These are phyloP conservation scores for Phialophora tarda DNA, from an alignment of 2,329 filamentous ascomycete genomes.

Conservation along the genomic window DNA sequence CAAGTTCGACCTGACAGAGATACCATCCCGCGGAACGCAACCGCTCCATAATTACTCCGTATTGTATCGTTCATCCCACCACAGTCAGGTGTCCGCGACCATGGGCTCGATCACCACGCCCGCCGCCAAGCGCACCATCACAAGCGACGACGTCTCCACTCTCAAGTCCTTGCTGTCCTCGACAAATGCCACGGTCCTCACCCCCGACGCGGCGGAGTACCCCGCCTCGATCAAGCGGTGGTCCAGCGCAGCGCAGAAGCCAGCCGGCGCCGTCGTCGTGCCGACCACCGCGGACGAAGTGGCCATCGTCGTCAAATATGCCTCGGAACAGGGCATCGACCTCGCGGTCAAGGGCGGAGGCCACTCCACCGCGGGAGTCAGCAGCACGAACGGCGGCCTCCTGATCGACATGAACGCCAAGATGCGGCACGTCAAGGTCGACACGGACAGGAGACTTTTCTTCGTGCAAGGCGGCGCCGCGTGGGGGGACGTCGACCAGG, in stretches of 20 bases:
- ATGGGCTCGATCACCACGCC: conserved; percentile 33
- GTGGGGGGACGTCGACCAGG: conserved; percentile 62
- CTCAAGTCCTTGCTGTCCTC: conserved; percentile 28
- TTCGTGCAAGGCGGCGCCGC: conserved; percentile 58
- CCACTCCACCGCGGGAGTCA: conserved; percentile 60
- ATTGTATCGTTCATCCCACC: neutral
- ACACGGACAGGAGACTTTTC: conserved; percentile 53
- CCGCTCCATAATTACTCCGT: neutral
- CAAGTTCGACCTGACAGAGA: neutral
- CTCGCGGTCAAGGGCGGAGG: conserved; percentile 63
- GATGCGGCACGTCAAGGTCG: conserved; percentile 59
- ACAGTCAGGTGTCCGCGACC: neutral
- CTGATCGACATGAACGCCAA: conserved; percentile 59
- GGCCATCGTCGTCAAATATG: conserved; percentile 53
- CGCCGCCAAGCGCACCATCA: conserved; percentile 27
- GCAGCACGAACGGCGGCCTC: conserved; percentile 59
- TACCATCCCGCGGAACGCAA: neutral
- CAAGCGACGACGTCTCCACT: conserved; percentile 30
- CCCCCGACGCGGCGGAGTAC: conserved; percentile 44
- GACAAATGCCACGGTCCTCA: conserved; percentile 41
- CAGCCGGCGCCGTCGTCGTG: conserved; percentile 53
- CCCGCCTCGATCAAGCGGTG: conserved; percentile 47
- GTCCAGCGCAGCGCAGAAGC: conserved; percentile 48
- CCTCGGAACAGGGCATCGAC: conserved; percentile 52
- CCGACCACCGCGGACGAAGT: conserved; percentile 52